A percentile compares a stretch with the other conserved stretches of the same genome.
phyloP scores from a whole-genome alignment of 257 asterid species.

The Capsicum chinense region DNA sequence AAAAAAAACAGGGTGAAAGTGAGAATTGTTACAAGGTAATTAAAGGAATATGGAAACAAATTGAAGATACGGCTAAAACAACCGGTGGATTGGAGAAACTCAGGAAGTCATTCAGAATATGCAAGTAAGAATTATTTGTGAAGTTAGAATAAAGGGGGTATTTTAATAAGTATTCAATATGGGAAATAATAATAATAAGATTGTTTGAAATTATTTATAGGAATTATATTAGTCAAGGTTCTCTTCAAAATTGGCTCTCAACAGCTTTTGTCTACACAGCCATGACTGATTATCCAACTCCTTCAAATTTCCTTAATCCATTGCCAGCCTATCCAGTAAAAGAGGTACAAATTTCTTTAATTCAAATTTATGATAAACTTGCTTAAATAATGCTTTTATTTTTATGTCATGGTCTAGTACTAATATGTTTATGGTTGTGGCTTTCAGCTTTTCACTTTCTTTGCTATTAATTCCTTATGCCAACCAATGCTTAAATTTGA shows the following conservation, averaged over 20 bases:
- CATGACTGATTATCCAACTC: conserved; percentile 96
- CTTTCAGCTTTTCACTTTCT: background rate
- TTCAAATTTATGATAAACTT: background rate
- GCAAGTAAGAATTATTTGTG: conserved; percentile 62
- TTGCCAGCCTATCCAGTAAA: conserved; percentile 86
- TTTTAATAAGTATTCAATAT: background rate
- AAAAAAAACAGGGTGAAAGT: conserved; percentile 66
- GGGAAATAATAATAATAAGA: background rate
- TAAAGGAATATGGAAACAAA: conserved; percentile 76
- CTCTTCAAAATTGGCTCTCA: conserved; percentile 57
- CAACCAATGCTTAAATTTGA: background rate
- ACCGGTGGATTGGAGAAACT: conserved; percentile 67
- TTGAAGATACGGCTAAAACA: conserved; percentile 63
- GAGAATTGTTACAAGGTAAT: conserved; percentile 77
- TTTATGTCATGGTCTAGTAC: background rate
- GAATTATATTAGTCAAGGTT: conserved; percentile 49
- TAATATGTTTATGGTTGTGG: too few species aligned
- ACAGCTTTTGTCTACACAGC: conserved; percentile 75
- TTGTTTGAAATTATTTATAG: conserved; percentile 39
- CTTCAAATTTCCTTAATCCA: conserved; percentile 80
- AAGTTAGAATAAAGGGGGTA: background rate
- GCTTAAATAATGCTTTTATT: background rate
- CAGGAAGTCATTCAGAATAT: conserved; percentile 67
- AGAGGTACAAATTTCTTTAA: conserved; percentile 50
- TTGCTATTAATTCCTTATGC: background rate